Percentiles rank a stretch among this genome's conserved stretches.
Evolutionary conservation across 352 stramenopile species (phyloP).

Genomic region (Pythium guiyangense): DNA sequence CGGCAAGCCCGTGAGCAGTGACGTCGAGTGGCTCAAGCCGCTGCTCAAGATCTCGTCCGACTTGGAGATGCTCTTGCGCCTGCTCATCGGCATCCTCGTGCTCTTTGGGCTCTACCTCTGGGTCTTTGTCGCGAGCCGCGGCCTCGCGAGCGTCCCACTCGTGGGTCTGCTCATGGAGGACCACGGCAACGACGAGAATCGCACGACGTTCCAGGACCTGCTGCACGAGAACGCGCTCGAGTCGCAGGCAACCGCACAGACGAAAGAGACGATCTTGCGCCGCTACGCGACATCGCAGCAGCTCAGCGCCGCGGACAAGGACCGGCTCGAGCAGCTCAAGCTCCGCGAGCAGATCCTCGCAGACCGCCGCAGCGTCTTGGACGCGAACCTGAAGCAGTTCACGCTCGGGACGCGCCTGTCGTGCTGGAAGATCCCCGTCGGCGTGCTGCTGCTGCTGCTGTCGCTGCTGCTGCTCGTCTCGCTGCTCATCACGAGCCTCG

Average conservation of each 20-base stretch:
- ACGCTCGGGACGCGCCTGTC: constrained; percentile 31
- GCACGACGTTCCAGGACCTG: constrained; percentile 68
- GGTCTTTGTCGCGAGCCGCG: constrained; percentile 65
- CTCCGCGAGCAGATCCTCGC: constrained; percentile 58
- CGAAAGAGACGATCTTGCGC: constrained; percentile 62
- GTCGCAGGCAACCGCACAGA: constrained; percentile 57
- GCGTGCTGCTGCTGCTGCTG: constrained; percentile 48
- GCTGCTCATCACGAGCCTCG: constrained; percentile 72
- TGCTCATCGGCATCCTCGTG: constrained; percentile 70
- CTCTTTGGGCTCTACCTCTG: constrained; percentile 75
- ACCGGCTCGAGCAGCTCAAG: constrained; percentile 71
- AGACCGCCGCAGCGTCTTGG: constrained; percentile 62
- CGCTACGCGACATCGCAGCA: constrained; percentile 56
- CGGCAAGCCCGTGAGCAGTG: constrained; percentile 65
- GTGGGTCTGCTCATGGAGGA: constrained; percentile 79
- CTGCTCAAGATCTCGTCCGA: constrained; percentile 73
- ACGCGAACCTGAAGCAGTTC: constrained; percentile 60
- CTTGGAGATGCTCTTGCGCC: constrained; percentile 61
- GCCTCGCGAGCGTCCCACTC: constrained; percentile 66
- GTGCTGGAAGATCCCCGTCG: constrained; percentile 72
- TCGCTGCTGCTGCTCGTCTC: constrained; percentile 69
- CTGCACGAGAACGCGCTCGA: constrained; percentile 75
- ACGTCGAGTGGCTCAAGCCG: constrained; percentile 83
- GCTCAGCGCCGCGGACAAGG: constrained; percentile 66
- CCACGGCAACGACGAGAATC: constrained; percentile 60